Evolutionary conservation across 192 early-diverging fungal genomes (phyloP).

Genomic region (Coemansia umbellata): DNA sequence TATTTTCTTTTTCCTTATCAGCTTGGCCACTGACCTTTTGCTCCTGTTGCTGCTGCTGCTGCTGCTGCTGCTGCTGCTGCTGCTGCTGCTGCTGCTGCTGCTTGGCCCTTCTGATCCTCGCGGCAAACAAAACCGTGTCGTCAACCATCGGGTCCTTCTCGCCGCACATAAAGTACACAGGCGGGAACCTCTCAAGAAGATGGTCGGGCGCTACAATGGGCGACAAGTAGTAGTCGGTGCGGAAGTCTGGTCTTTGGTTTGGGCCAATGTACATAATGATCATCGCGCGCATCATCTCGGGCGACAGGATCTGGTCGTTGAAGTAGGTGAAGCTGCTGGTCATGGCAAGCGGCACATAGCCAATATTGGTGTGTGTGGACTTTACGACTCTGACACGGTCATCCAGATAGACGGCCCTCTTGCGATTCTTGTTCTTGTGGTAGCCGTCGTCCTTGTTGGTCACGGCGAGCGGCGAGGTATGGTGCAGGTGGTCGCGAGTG

Average conservation of each 20-base stretch:
- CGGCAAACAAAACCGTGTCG: slow-evolving; percentile 91
- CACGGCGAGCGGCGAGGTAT: slow-evolving; percentile 61
- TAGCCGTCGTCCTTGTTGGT: slow-evolving; percentile 32
- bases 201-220: slow-evolving; percentile 83
- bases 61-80: neutral
- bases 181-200: slow-evolving; percentile 85
- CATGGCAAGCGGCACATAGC: slow-evolving; percentile 58
- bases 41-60: no score
- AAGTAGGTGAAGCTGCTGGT: slow-evolving; percentile 78
- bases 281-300: slow-evolving; percentile 71
- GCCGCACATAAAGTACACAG: slow-evolving; percentile 85
- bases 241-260: slow-evolving; percentile 73
- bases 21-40: no score
- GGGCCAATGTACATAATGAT: slow-evolving; percentile 81
- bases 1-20: no score
- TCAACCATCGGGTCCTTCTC: slow-evolving; percentile 98
- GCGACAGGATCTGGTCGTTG: slow-evolving; percentile 79
- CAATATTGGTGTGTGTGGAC: neutral
- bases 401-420: slow-evolving; percentile 17
- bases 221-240: slow-evolving; percentile 77
- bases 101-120: slow-evolving; percentile 81
- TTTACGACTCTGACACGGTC: slow-evolving; percentile 20
- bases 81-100: slow-evolving; percentile 13
- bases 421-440: slow-evolving; percentile 5
- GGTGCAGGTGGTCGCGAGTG: slow-evolving; percentile 64